phyloP scores from a whole-genome alignment of 768 basidiomycete species.

The Termitomyces sp. region DNA sequence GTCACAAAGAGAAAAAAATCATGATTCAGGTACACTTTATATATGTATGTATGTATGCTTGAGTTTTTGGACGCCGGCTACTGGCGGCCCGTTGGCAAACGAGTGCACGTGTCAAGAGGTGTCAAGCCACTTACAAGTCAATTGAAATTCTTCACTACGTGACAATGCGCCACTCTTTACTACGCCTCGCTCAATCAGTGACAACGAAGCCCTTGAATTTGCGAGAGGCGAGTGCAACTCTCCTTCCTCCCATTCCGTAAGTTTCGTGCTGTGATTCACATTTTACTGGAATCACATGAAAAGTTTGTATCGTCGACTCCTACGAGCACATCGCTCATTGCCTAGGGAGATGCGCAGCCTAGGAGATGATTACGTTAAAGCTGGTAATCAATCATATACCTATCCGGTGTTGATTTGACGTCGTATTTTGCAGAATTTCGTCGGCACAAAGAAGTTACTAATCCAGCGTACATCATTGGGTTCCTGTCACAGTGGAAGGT shows the following conservation, averaged over 20 bases:
- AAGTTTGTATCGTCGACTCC: conserved; percentile 76
- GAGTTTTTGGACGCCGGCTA: too few species aligned
- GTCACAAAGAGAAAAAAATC: too few species aligned
- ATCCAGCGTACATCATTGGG: conserved; percentile 88
- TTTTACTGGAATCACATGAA: not conserved
- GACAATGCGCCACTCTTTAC: conserved; percentile 35
- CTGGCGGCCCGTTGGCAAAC: not conserved
- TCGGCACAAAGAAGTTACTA: conserved; percentile 69
- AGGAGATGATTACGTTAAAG: conserved; percentile 83
- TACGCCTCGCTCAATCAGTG: conserved; percentile 51
- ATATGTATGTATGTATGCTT: too few species aligned
- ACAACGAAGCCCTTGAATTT: conserved; percentile 54
- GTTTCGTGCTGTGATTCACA: conserved; percentile 18
- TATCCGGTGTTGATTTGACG: not conserved
- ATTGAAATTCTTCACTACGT: not conserved
- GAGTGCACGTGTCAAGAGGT: not conserved
- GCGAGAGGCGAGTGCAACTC: conserved; percentile 54
- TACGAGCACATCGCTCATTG: conserved; percentile 73
- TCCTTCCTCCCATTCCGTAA: conserved; percentile 83
- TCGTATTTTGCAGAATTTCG: conserved; percentile 66
- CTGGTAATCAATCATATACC: conserved; percentile 37
- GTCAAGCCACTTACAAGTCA: not conserved
- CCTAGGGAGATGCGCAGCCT: conserved; percentile 77
- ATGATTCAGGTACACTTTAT: too few species aligned
- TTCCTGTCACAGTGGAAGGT: conserved; percentile 95